Evolutionary conservation across 441 rosid genomes (phyloP).

Genomic region (Gossypium davidsonii): DNA sequence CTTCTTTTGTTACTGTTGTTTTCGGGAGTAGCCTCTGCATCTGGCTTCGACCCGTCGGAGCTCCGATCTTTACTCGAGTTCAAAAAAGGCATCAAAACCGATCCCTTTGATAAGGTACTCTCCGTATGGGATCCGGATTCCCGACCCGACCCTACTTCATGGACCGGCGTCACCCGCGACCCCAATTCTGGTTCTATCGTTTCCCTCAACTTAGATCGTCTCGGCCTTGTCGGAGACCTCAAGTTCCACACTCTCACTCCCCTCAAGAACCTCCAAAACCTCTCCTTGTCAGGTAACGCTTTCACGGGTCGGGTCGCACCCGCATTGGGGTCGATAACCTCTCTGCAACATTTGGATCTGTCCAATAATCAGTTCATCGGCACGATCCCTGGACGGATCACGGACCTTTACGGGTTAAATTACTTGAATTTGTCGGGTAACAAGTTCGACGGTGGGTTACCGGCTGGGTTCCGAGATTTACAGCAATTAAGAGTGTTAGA

Average conservation of each 20-base stretch:
- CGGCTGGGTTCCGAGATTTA: constrained; percentile 46
- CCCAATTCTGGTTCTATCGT: constrained; percentile 35
- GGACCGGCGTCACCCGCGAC: constrained; percentile 75
- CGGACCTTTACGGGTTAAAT: constrained; percentile 60
- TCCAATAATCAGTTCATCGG: constrained; percentile 70
- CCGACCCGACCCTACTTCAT: constrained; percentile 30
- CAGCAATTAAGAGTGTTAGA: constrained; percentile 73
- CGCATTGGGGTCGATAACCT: constrained; percentile 57
- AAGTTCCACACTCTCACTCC: constrained; percentile 60
- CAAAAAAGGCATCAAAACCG: constrained; percentile 65
- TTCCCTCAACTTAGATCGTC: constrained; percentile 50
- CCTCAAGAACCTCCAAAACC: constrained; percentile 53
- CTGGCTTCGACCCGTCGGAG: constrained; percentile 28
- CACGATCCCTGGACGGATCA: constrained; percentile 81
- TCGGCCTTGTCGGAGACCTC: constrained; percentile 62
- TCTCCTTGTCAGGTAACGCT: constrained; percentile 63
- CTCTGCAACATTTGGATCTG: constrained; percentile 79
- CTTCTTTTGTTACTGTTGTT: constrained; percentile 21
- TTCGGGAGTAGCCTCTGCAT: constrained; percentile 8
- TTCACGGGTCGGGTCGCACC: constrained; percentile 87
- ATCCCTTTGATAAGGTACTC: constrained; percentile 33
- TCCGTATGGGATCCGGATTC: constrained; percentile 41
- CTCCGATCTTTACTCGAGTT: constrained; percentile 68
- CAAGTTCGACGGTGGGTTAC: constrained; percentile 64
- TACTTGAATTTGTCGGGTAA: constrained; percentile 66